These are phyloP conservation scores for Aurinia saxatilis DNA, from an alignment of 345 rosid species.

Conservation along the genomic window DNA sequence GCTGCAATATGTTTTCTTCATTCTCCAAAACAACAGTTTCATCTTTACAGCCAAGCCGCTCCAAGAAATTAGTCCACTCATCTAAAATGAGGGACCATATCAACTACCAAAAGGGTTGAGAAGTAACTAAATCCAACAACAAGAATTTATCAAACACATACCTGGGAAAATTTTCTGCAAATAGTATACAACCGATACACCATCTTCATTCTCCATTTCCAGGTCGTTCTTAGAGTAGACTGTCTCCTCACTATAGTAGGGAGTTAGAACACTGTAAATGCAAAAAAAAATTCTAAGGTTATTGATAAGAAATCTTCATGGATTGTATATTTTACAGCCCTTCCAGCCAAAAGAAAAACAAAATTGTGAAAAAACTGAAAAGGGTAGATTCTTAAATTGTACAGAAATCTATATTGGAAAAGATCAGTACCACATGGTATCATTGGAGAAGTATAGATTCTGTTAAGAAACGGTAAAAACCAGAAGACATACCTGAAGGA, in stretches of 20 bases:
- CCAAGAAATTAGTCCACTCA: constrained; percentile 97
- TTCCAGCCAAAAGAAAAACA: background rate
- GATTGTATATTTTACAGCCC: background rate
- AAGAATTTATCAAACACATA: constrained; percentile 23
- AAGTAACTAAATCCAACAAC: background rate
- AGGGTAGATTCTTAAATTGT: background rate
- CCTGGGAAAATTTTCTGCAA: constrained; percentile 97
- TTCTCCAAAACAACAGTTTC: constrained; percentile 71
- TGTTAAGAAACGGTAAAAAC: background rate
- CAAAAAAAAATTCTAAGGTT: constrained; percentile 4
- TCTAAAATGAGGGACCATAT: constrained; percentile 37
- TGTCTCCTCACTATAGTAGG: constrained; percentile 96
- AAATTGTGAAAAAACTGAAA: background rate
- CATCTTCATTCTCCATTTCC: constrained; percentile 96
- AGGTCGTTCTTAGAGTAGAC: constrained; percentile 87
- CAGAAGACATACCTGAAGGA: constrained; percentile 60
- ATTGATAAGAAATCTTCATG: constrained; percentile 3
- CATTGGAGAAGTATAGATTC: background rate
- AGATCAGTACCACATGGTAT: constrained; percentile 5
- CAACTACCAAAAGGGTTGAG: constrained; percentile 6
- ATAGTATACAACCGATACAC: constrained; percentile 86
- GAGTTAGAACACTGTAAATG: constrained; percentile 79
- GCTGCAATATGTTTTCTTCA: constrained; percentile 92
- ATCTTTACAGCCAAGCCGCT: constrained; percentile 63
- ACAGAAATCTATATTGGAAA: background rate